Evolutionary conservation across 2,329 filamentous ascomycete genomes (phyloP), one percentile per base, ranked within the genome.

Genomic region (Tolypocladium tropicale): DNA sequence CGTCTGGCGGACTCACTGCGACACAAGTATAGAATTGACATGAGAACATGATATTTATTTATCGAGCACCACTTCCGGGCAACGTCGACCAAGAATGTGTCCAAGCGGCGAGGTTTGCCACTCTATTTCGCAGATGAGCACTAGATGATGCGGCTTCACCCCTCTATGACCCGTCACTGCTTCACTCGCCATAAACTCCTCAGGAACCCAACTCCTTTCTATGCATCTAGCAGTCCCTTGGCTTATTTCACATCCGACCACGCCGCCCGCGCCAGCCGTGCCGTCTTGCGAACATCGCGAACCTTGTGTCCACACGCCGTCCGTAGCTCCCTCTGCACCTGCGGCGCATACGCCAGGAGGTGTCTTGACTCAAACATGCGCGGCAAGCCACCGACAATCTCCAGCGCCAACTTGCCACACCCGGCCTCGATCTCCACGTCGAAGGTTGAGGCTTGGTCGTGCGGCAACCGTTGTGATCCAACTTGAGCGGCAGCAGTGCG

Each of bases 301-400:
- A 81, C 76, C 6, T 70, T 66, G 59, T 83, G 79, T 2, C 80
- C 81, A 53, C 79, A 81, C 1, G 79, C 79, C 10, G 70, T 61
- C 1, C 76, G 74, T 57, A 84, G 62, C 53, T 79, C 73, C 4
- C 76, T 70, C 57, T 76, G 70, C 48, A 81, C 72, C 54, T 68
- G 68, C 32, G 72, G 71, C 48, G 73, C 72, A 59, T 76, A 72
- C 0, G 75, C 68, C 52, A 79, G 60, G 23, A 82, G 63, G 51
- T 76, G 66, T 6, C 73, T 68, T 12, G 76, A 70, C 57, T 82
- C 80, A 59, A 77, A 80, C 60, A 73, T 71, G 21, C 62, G 64
- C 3, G 80, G 78, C 50, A 84, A 66, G 33, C 71, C 68, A 4
- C 72, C 72, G 3, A 82, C 65, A 56, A 83, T 75, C 56, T 74